phyloP scores from a whole-genome alignment of 768 basidiomycete genomes.

The Suillus spraguei region DNA sequence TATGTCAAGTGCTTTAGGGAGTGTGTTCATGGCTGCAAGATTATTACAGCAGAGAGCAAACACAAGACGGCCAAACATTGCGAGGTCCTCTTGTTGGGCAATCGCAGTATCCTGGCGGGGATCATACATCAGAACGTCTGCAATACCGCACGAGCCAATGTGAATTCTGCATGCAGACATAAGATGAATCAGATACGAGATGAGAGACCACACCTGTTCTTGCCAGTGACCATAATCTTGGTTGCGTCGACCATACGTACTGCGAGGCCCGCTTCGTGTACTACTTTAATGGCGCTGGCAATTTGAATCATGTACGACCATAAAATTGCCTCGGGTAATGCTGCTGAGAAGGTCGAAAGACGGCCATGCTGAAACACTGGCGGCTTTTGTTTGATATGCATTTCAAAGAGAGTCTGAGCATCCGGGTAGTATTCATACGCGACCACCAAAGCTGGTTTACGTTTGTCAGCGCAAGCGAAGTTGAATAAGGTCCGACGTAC shows the following conservation, averaged over 20 bases:
- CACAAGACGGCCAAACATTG: constrained; percentile 83
- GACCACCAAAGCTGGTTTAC: constrained; percentile 76
- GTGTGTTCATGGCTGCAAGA: constrained; percentile 53
- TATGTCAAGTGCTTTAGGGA: constrained; percentile 75
- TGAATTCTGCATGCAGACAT: constrained; percentile 55
- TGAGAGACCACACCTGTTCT: constrained; percentile 65
- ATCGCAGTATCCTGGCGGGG: constrained; percentile 57
- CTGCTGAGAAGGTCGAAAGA: constrained; percentile 33
- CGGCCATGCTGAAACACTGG: constrained; percentile 39
- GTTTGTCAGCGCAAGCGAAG: background rate
- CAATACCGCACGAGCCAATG: constrained; percentile 83
- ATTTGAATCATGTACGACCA: constrained; percentile 96
- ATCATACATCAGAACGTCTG: constrained; percentile 84
- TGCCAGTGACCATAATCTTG: constrained; percentile 86
- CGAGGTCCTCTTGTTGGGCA: constrained; percentile 87
- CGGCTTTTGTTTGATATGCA: constrained; percentile 66
- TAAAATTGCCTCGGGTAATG: constrained; percentile 75
- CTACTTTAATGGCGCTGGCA: constrained; percentile 81
- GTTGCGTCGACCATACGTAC: constrained; percentile 82
- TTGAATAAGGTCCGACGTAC: constrained; percentile 46
- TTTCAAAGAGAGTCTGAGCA: constrained; percentile 79
- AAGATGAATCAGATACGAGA: constrained; percentile 6
- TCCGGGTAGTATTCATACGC: constrained; percentile 89
- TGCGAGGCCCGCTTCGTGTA: constrained; percentile 81
- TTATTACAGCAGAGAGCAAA: constrained; percentile 79